Evolutionary conservation across 2,329 filamentous ascomycete genomes (phyloP).

Genomic region (Rutstroemia sp.): DNA sequence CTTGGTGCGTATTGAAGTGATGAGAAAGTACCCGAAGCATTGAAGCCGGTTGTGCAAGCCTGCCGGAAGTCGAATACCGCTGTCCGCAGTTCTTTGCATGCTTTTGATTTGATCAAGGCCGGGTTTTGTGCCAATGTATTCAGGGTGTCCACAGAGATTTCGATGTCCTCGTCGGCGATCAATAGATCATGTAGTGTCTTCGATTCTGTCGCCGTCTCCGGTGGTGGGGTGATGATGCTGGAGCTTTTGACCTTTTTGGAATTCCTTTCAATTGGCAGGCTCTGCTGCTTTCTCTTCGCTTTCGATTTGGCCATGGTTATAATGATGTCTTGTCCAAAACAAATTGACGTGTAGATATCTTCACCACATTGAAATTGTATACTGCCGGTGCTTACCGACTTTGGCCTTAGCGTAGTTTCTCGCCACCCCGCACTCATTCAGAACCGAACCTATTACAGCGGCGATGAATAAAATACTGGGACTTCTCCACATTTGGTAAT

Average conservation of each 20-base stretch:
- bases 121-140: constrained; percentile 51
- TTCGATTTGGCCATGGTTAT: constrained; percentile 38
- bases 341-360: background rate
- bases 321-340: background rate
- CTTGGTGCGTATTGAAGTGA: constrained; percentile 8
- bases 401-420: no score
- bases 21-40: constrained; percentile 40
- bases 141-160: constrained; percentile 59
- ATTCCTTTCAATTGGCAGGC: constrained; percentile 30
- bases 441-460: no score
- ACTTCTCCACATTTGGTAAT: no score
- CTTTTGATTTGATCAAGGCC: constrained; percentile 57
- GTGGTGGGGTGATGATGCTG: constrained; percentile 31
- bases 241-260: constrained; percentile 35
- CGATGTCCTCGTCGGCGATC: constrained; percentile 60
- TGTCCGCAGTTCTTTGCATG: constrained; percentile 57
- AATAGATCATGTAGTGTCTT: constrained; percentile 46
- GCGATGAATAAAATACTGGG: no score
- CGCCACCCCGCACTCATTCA: no score
- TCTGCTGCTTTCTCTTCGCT: constrained; percentile 39
- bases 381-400: no score
- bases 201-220: constrained; percentile 34
- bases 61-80: constrained; percentile 64
- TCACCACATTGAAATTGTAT: background rate
- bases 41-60: constrained; percentile 59